phyloP scores from a whole-genome alignment of 2,329 filamentous ascomycete genomes.

The Arthrinium phaeospermum region DNA sequence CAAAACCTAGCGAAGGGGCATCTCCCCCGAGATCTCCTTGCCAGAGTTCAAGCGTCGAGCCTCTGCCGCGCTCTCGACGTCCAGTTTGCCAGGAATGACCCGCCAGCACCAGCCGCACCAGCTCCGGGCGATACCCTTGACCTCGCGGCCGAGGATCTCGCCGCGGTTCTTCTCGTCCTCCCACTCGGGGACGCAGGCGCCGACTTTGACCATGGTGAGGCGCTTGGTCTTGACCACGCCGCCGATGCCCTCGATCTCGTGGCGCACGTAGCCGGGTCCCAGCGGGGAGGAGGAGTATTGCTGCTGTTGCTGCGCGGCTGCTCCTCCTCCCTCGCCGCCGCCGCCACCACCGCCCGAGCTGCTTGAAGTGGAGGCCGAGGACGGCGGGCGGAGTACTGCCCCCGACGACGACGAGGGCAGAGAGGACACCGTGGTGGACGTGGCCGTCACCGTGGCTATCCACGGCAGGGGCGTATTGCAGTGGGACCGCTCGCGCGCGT shows the following conservation, averaged over 20 bases:
- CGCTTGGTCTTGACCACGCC: constrained; percentile 86
- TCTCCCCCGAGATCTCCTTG: neutral
- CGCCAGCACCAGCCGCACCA: constrained; percentile 94
- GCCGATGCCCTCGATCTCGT: constrained; percentile 91
- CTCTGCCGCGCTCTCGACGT: constrained; percentile 32
- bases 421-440: constrained; percentile 21
- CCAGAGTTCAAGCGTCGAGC: neutral
- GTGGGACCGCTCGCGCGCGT: constrained; percentile 56
- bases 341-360: constrained; percentile 22
- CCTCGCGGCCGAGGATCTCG: constrained; percentile 73
- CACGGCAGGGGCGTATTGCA: constrained; percentile 29
- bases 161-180: constrained; percentile 75
- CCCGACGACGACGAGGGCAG: constrained; percentile 30
- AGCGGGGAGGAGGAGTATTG: constrained; percentile 48
- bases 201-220: constrained; percentile 81
- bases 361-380: constrained; percentile 22
- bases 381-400: constrained; percentile 16
- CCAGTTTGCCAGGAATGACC: constrained; percentile 67
- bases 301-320: constrained; percentile 31
- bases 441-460: constrained; percentile 20
- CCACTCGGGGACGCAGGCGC: constrained; percentile 84
- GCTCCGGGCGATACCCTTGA: constrained; percentile 70
- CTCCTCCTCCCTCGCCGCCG: neutral
- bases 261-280: constrained; percentile 77
- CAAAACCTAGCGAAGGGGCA: neutral